Percentiles rank a stretch among this genome's conserved stretches.
Evolutionary conservation across 768 basidiomycete genomes (phyloP).

Genomic region (Strobilomyces echinocephalus): DNA sequence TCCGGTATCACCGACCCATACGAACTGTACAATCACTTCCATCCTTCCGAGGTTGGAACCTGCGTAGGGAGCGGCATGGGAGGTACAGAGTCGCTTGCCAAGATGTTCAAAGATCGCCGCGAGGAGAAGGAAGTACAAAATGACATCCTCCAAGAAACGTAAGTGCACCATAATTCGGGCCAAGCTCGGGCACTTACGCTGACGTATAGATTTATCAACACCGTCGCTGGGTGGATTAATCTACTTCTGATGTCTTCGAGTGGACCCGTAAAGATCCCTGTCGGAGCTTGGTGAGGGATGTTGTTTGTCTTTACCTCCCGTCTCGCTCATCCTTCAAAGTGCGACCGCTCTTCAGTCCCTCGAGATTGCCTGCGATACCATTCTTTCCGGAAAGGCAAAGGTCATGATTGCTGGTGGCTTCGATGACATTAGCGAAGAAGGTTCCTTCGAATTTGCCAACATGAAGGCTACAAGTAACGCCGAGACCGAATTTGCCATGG

Average conservation of each 20-base stretch:
- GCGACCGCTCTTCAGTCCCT: slow-evolving; percentile 97
- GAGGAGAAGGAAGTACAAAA: slow-evolving; percentile 99
- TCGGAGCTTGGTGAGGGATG: slow-evolving; percentile 83
- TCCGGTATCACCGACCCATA: slow-evolving; percentile 98
- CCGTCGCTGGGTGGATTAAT: slow-evolving; percentile 97
- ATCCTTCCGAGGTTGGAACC: slow-evolving; percentile 95
- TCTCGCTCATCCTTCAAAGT: slow-evolving; percentile 35
- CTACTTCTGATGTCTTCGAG: slow-evolving; percentile 90
- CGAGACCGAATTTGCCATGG: slow-evolving; percentile 97
- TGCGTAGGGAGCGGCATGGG: slow-evolving; percentile 97
- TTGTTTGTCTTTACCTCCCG: neutral
- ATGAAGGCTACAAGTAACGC: slow-evolving; percentile 99
- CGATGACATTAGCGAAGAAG: slow-evolving; percentile 97
- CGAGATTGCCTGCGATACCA: slow-evolving; percentile 96
- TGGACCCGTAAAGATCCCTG: slow-evolving; percentile 98
- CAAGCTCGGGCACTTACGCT: slow-evolving; percentile 5
- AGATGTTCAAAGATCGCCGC: slow-evolving; percentile 99
- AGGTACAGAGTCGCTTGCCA: slow-evolving; percentile 80
- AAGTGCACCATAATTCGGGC: slow-evolving; percentile 24
- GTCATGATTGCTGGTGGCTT: slow-evolving; percentile 99
- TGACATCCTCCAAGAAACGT: slow-evolving; percentile 98
- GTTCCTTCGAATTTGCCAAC: slow-evolving; percentile 98
- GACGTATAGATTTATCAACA: slow-evolving; percentile 86
- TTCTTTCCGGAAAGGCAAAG: slow-evolving; percentile 94
- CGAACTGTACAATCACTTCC: slow-evolving; percentile 93